Evolutionary conservation across 2,329 filamentous ascomycete genomes (phyloP).

Genomic region (Zymoseptoria tritici): DNA sequence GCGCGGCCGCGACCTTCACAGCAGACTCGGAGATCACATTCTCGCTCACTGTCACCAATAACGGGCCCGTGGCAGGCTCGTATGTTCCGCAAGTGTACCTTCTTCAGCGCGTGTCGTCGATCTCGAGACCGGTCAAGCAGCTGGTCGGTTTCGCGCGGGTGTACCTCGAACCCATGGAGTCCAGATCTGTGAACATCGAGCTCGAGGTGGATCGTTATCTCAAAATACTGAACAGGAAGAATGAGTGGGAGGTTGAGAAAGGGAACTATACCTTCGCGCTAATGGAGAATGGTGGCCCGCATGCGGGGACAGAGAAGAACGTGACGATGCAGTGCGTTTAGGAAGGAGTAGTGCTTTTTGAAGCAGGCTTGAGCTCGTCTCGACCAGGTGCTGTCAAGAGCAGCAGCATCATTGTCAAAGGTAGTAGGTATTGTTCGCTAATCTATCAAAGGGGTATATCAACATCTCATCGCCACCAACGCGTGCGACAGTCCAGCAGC

Average conservation of each 20-base stretch:
- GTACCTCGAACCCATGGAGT: slow-evolving; percentile 32
- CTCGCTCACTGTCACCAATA: slow-evolving; percentile 30
- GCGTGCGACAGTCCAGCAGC: neutral
- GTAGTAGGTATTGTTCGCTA: neutral
- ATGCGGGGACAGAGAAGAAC: slow-evolving; percentile 31
- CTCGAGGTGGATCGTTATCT: slow-evolving; percentile 39
- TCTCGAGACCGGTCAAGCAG: slow-evolving; percentile 39
- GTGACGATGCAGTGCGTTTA: slow-evolving; percentile 34
- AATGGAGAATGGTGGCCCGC: slow-evolving; percentile 17
- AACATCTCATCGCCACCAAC: neutral
- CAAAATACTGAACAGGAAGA: slow-evolving; percentile 35
- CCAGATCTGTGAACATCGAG: slow-evolving; percentile 26
- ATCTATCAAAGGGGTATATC: neutral
- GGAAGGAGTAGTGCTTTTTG: neutral
- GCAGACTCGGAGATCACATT: slow-evolving; percentile 29
- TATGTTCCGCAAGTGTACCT: slow-evolving; percentile 39
- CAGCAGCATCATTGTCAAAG: neutral
- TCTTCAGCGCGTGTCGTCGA: slow-evolving; percentile 33
- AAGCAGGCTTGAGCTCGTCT: neutral
- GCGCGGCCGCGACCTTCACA: neutral
- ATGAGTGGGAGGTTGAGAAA: slow-evolving; percentile 40
- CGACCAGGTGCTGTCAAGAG: neutral
- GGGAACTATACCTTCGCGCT: slow-evolving; percentile 22
- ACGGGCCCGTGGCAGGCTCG: slow-evolving; percentile 29
- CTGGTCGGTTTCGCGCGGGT: slow-evolving; percentile 38